Conservation (phyloP, 2,329 filamentous ascomycete species). For the Aureobasidium sp. region DNA sequence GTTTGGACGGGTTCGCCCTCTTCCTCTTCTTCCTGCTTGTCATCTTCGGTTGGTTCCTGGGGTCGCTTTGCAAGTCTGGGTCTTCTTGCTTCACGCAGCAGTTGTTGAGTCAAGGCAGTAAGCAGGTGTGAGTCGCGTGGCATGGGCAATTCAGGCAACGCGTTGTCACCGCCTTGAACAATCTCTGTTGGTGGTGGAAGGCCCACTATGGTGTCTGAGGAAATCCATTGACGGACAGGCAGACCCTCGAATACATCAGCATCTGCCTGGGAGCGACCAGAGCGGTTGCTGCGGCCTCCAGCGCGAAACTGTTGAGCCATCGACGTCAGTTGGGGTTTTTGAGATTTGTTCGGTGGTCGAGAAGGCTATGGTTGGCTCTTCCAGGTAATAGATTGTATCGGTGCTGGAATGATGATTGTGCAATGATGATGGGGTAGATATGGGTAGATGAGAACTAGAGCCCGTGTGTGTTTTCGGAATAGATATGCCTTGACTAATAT, state of each 20-base stretch:
- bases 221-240: constrained; percentile 77
- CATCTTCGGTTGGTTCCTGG: constrained; percentile 54
- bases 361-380: not conserved
- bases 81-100: constrained; percentile 72
- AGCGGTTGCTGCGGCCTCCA: constrained; percentile 50
- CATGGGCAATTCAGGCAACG: constrained; percentile 78
- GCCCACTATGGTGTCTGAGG: constrained; percentile 41
- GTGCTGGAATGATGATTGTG: not conserved
- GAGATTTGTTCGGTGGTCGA: not conserved
- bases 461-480: not conserved
- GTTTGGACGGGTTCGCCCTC: constrained; percentile 19
- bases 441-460: not conserved
- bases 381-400: not conserved
- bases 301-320: constrained; percentile 42
- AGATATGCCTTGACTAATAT: not conserved
- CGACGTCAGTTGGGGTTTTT: not conserved
- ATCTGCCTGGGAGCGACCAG: constrained; percentile 50
- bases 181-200: constrained; percentile 58
- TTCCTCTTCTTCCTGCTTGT: constrained; percentile 38
- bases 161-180: constrained; percentile 53
- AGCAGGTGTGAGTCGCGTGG: constrained; percentile 76
- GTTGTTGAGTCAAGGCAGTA: constrained; percentile 69
- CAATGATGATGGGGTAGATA: not conserved
- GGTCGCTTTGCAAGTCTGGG: constrained; percentile 68
- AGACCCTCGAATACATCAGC: constrained; percentile 65